Evolutionary conservation across 768 basidiomycete species (phyloP), one percentile per base, ranked within the genome.

Genomic region (Mycena maculata): DNA sequence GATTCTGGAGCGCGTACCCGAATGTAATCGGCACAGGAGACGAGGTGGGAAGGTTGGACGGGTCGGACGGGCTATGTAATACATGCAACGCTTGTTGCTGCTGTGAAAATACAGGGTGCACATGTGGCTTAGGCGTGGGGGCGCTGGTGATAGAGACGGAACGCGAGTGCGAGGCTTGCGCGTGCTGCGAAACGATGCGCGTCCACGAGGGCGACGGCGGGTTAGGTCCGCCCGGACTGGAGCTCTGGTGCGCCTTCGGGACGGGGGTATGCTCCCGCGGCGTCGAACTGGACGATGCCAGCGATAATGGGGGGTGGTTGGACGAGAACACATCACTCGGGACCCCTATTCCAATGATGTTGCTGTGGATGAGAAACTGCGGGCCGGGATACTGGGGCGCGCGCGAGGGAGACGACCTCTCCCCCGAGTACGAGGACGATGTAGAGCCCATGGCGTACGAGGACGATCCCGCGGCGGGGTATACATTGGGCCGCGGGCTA

Each of bases 281-380:
- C 38, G 68, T 68, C 30, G 64, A 33, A 22, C 58, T 65, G 2
- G 59, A 67, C 36, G 55, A 56, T 16, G 33, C 27, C 45, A 52
- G 16, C 22, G 66, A 68, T 59, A 71, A 41, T 57, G 69, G 80
- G 16, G 81, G 82, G 54, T 83, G 77, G 70, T 77, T 82, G 18
- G 80, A 55, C 15, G 84, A 78, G 62, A 84, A 82, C 39, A 85
- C 80, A 72, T 86, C 84, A 42, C 76, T 76, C 27, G 85, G 82
- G 15, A 80, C 75, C 68, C 76, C 67, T 57, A 67, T 65, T 47
- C 67, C 71, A 55, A 73, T 72, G 68, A 69, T 76, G 71, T 68
- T 80, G 77, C 65, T 79, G 74, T 68, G 76, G 69, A 56, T 81
- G 79, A 77, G 59, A 55, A 69, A 71, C 11, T 58, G 52, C 1